Conservation (phyloP, 345 rosid species). For the Eucalyptus pauciflora region DNA sequence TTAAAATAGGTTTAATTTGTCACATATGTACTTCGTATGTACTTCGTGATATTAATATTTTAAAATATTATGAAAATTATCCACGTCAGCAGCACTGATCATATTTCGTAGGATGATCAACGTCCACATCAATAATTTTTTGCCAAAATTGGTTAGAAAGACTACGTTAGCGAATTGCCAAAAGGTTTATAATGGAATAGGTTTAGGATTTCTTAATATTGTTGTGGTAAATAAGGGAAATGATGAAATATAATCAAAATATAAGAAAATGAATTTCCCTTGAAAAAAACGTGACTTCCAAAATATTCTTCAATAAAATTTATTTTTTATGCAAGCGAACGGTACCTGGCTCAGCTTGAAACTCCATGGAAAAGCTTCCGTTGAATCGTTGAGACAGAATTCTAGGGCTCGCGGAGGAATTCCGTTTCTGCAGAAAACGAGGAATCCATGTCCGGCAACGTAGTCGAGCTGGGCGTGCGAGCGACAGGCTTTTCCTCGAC, state of each 20-base stretch:
- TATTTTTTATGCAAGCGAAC: not conserved
- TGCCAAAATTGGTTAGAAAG: rapidly evolving
- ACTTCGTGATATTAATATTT: no score
- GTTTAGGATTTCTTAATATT: not conserved
- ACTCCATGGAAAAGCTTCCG: not conserved
- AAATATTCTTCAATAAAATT: not conserved
- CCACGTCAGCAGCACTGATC: rapidly evolving
- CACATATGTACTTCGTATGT: no score
- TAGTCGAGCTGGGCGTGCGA: not conserved
- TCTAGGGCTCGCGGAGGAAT: not conserved
- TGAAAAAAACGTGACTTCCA: not conserved
- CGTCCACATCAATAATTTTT: not conserved
- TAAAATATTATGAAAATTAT: not conserved
- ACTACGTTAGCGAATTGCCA: rapidly evolving
- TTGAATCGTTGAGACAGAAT: not conserved
- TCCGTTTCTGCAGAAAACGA: not conserved
- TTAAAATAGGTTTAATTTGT: no score
- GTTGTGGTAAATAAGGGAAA: not conserved
- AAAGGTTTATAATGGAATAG: not conserved
- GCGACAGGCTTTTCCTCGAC: not conserved
- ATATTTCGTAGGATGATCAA: rapidly evolving
- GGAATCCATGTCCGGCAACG: not conserved
- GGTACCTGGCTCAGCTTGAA: not conserved
- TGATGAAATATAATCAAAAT: not conserved
- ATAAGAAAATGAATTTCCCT: not conserved